These are phyloP conservation scores for Verbascum thapsus DNA, from an alignment of 257 asterid species.

Conservation along the genomic window DNA sequence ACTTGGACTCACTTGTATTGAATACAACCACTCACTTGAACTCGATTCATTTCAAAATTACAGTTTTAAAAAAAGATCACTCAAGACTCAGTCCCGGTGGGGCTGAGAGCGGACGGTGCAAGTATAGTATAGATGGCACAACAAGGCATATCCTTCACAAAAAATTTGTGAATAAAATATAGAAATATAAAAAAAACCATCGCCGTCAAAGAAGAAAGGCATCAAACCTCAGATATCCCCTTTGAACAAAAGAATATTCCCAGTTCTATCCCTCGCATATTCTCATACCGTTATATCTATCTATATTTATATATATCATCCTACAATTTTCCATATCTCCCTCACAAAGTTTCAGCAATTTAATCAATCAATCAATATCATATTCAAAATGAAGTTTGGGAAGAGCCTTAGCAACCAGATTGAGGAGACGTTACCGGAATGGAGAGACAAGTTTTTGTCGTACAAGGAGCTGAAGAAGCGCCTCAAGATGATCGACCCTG, in stretches of 20 bases:
- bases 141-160: slow-evolving; percentile 18
- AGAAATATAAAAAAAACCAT: slow-evolving; percentile 6
- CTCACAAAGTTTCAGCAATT: too few relatives aligned
- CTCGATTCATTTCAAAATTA: too few relatives aligned
- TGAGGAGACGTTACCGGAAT: slow-evolving; percentile 90
- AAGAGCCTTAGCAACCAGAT: slow-evolving; percentile 88
- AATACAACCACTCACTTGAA: too few relatives aligned
- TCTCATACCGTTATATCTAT: slow-evolving; percentile 42
- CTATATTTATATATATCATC: background rate
- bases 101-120: too few relatives aligned
- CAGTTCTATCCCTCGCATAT: slow-evolving; percentile 45
- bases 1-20: too few relatives aligned
- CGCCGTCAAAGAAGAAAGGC: slow-evolving; percentile 35
- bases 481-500: slow-evolving; percentile 68
- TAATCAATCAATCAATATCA: too few relatives aligned
- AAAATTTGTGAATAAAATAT: slow-evolving; percentile 10
- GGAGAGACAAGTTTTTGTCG: slow-evolving; percentile 90
- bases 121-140: too few relatives aligned
- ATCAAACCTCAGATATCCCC: slow-evolving; percentile 75
- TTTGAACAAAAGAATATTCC: slow-evolving; percentile 68
- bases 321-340: background rate
- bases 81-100: too few relatives aligned
- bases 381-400: slow-evolving; percentile 76
- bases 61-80: too few relatives aligned
- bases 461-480: slow-evolving; percentile 90